Percentiles rank a stretch among this genome's conserved stretches.
Evolutionary conservation across 2,329 filamentous ascomycete species (phyloP).

Genomic region (Dissoconium aciculare): DNA sequence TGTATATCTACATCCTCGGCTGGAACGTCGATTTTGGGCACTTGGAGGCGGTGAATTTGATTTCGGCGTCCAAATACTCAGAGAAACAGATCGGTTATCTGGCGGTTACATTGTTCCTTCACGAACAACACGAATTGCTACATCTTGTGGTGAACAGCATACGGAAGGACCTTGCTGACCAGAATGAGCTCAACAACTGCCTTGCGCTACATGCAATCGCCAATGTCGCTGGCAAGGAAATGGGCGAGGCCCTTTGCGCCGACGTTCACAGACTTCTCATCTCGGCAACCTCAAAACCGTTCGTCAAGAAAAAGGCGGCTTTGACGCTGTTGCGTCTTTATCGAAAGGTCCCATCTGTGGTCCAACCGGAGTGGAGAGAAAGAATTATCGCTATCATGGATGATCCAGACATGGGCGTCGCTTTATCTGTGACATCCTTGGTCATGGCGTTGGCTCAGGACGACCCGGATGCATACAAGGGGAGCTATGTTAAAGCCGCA

Average conservation of each 20-base stretch:
- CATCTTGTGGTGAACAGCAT: slow-evolving; percentile 98
- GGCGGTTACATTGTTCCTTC: slow-evolving; percentile 89
- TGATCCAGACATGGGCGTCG: slow-evolving; percentile 83
- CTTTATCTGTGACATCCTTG: slow-evolving; percentile 85
- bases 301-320: slow-evolving; percentile 98
- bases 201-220: slow-evolving; percentile 92
- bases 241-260: slow-evolving; percentile 82
- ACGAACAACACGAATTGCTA: slow-evolving; percentile 90
- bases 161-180: slow-evolving; percentile 82
- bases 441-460: slow-evolving; percentile 92
- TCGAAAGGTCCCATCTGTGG: slow-evolving; percentile 83
- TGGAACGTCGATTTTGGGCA: slow-evolving; percentile 99
- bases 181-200: slow-evolving; percentile 96
- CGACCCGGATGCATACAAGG: slow-evolving; percentile 83
- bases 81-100: slow-evolving; percentile 99
- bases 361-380: slow-evolving; percentile 94
- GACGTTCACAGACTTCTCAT: slow-evolving; percentile 92
- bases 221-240: slow-evolving; percentile 90
- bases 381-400: slow-evolving; percentile 98
- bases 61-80: slow-evolving; percentile 92
- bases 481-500: slow-evolving; percentile 85
- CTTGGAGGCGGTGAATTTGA: slow-evolving; percentile 92
- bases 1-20: slow-evolving; percentile 97
- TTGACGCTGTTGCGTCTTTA: slow-evolving; percentile 85
- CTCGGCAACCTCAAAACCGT: slow-evolving; percentile 85